A percentile compares a stretch with the other conserved stretches of the same genome.
phyloP scores from a whole-genome alignment of 192 early-diverging fungal genomes.

The Rhizoclosmatium globosum region DNA sequence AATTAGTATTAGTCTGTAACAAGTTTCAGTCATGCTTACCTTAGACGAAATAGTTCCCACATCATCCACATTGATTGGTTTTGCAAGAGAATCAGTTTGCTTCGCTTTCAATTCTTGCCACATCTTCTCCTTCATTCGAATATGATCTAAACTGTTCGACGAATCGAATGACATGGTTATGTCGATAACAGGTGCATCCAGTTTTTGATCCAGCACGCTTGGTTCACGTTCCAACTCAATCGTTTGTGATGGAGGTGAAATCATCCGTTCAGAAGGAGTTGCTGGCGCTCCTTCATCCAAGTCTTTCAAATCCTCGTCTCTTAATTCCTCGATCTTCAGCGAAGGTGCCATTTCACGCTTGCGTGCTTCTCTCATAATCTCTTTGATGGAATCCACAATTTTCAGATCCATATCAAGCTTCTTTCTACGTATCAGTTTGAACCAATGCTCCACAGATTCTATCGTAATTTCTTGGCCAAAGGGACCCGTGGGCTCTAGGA shows the following conservation, averaged over 20 bases:
- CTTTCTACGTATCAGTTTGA: conserved; percentile 36
- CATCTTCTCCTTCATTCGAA: not conserved
- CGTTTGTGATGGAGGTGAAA: too few relatives aligned
- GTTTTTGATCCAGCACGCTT: too few relatives aligned
- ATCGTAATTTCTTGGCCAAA: conserved; percentile 45
- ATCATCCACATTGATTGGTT: not conserved
- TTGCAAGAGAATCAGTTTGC: not conserved
- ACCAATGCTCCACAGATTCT: conserved; percentile 43
- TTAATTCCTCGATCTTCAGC: not conserved
- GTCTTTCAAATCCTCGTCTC: not conserved
- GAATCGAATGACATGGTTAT: not conserved
- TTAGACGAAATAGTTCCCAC: conserved; percentile 15
- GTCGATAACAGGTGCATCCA: too few relatives aligned
- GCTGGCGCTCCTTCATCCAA: too few relatives aligned
- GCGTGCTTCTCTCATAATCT: conserved; percentile 9
- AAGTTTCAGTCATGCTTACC: not conserved
- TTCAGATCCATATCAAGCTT: conserved; percentile 35
- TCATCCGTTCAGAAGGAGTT: too few relatives aligned
- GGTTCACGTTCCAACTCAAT: too few relatives aligned
- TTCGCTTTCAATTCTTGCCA: not conserved
- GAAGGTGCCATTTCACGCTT: not conserved
- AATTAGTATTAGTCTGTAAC: not conserved
- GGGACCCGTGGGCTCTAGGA: conserved; percentile 41
- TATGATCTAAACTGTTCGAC: not conserved
- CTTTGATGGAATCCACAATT: conserved; percentile 30